A percentile compares a stretch with the other conserved stretches of the same genome.
phyloP scores from a whole-genome alignment of 192 early-diverging fungal genomes.

The Powellomyces hirtus region DNA sequence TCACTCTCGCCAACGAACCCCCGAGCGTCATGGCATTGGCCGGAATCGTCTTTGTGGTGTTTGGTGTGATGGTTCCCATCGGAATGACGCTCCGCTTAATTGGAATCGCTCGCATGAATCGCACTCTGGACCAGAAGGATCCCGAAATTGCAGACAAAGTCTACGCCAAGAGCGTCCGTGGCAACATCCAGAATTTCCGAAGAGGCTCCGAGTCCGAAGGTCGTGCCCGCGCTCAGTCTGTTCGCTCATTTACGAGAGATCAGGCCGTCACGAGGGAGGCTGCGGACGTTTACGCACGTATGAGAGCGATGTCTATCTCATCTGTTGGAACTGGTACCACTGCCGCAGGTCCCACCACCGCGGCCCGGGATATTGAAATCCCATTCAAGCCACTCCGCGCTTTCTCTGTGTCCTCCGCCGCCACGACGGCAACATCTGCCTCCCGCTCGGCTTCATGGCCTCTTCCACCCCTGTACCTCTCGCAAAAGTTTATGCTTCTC shows the following conservation, averaged over 20 bases:
- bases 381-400: constrained; percentile 4
- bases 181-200: constrained; percentile 12
- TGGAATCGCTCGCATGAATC: constrained; percentile 3
- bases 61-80: constrained; percentile 9
- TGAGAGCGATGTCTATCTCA: constrained; percentile 8
- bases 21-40: constrained; percentile 1
- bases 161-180: constrained; percentile 7
- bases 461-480: constrained; percentile 11
- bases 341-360: neutral
- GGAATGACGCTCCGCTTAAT: constrained; percentile 11
- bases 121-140: neutral
- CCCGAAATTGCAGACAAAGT: constrained; percentile 17
- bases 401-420: constrained; percentile 11
- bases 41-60: constrained; percentile 7
- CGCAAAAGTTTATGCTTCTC: constrained; percentile 22
- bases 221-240: neutral
- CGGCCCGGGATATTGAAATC: neutral
- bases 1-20: constrained; percentile 11
- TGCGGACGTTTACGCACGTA: constrained; percentile 1
- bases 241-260: neutral
- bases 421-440: neutral
- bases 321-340: neutral
- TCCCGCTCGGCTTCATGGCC: constrained; percentile 12
- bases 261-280: neutral
- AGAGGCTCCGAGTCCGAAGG: too few relatives aligned